Evolutionary conservation across 2,329 filamentous ascomycete species (phyloP), one percentile per base, ranked within the genome.

Genomic region (Malbranchea cinnamomea): DNA sequence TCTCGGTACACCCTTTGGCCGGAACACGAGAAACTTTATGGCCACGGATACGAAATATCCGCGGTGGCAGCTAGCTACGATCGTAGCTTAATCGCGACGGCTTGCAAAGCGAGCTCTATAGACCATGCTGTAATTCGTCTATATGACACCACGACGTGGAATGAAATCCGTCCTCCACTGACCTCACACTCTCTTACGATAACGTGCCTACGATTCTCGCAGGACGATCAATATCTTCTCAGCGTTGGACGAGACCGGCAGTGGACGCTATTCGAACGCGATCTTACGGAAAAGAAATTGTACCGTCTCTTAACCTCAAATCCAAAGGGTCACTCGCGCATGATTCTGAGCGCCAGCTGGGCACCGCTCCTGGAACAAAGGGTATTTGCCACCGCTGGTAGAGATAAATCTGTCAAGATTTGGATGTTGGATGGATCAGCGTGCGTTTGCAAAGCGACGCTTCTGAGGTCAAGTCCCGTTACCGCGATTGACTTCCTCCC

Each of bases 31-130:
- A 98, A 98, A 59, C 68, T 98, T 1, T 98, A 98, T 56, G 89
- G 89, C 2, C 89, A 98, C 56, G 89, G 89, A 17, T 94, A 94
- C 56, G 89, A 98, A 54, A 87, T 98, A 28, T 92, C 83, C 2
- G 79, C 82, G 21, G 71, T 93, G 10, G 80, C 85, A 7, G 69
- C 77, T 5, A 83, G 74, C 45, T 70, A 80, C 46, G 74, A 84
- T 43, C 78, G 79, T 8, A 62, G 56, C 3, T 54, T 94, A 13
- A 67, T 98, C 9, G 89, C 89, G 18, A 94, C 85, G 31, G 84
- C 89, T 2, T 98, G 89, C 60, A 82, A 80, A 47, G 89, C 89
- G 11, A 92, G 78, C 48, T 91, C 84, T 1, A 65, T 87, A 33
- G 89, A 94, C 52, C 89, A 98, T 50, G 89, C 89, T 24, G 85